phyloP scores from a whole-genome alignment of 106 monocot species.

The Amphibolis antarctica region DNA sequence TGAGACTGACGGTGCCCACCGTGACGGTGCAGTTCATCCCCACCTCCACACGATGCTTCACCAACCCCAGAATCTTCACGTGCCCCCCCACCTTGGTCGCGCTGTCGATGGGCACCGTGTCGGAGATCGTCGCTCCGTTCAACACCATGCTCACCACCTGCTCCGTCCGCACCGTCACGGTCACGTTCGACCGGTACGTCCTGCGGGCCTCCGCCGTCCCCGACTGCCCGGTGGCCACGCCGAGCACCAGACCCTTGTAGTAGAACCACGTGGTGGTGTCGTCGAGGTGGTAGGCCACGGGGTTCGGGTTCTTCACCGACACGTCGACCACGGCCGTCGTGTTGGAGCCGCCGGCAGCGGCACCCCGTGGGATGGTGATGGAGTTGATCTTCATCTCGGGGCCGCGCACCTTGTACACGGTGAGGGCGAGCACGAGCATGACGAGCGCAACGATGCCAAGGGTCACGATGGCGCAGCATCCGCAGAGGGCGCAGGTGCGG shows the following conservation, averaged over 20 bases:
- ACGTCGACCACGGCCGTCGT: conserved; percentile 23
- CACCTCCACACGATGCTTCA: conserved; percentile 34
- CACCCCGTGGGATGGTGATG: conserved; percentile 8
- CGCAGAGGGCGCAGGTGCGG: conserved; percentile 17
- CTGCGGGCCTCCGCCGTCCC: conserved; percentile 18
- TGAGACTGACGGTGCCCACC: conserved; percentile 15
- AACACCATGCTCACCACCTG: conserved; percentile 5
- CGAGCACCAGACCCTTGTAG: conserved; percentile 21
- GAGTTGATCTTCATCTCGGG: conserved; percentile 40
- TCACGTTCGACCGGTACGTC: conserved; percentile 11
- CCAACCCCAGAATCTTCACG: conserved; percentile 35
- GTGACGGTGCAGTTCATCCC: conserved; percentile 48
- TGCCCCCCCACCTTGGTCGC: conserved; percentile 45
- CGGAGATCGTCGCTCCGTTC: conserved; percentile 8
- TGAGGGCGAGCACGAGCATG: conserved; percentile 14
- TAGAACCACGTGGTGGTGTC: conserved; percentile 22
- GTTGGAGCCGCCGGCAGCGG: neutral
- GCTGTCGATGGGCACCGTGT: conserved; percentile 19
- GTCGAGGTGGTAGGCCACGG: conserved; percentile 18
- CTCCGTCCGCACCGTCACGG: conserved; percentile 4
- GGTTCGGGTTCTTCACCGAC: conserved; percentile 41
- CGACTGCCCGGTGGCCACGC: conserved; percentile 16
- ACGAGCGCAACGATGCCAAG: conserved; percentile 2
- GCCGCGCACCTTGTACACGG: conserved; percentile 32
- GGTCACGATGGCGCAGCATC: neutral